Percentiles rank a stretch among this genome's conserved stretches.
These are phyloP conservation scores for Globisporangium recalcitrans DNA, from an alignment of 352 stramenopile genomes.

Conservation along the genomic window DNA sequence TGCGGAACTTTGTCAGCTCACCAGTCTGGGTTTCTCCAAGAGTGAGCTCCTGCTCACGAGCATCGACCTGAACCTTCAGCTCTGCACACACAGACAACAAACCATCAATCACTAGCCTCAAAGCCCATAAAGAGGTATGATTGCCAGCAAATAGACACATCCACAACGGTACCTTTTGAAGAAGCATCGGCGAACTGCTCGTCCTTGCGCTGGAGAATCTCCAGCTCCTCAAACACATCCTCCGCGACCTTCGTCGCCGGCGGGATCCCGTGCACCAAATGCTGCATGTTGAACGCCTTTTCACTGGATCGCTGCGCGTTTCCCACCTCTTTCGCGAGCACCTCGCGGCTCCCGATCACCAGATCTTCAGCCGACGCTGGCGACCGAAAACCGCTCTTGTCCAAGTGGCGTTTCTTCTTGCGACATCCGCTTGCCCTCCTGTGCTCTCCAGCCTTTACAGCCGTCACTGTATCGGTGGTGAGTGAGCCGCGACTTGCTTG, in stretches of 20 bases:
- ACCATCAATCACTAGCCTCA: background rate
- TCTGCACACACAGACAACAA: background rate
- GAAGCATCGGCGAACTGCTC: constrained; percentile 10
- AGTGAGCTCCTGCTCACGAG: background rate
- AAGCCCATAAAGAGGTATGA: too few relatives aligned
- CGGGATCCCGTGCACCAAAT: constrained; percentile 41
- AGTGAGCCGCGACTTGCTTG: too few relatives aligned
- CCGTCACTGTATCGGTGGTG: background rate
- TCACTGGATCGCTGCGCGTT: constrained; percentile 19
- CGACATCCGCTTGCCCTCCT: background rate
- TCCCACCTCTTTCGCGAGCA: constrained; percentile 28
- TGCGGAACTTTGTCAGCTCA: constrained; percentile 23
- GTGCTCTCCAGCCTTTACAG: background rate
- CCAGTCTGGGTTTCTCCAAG: background rate
- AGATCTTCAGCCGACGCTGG: background rate
- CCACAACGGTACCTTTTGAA: background rate
- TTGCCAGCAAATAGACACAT: background rate
- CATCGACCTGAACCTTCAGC: background rate
- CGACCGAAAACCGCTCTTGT: background rate
- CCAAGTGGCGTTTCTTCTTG: background rate
- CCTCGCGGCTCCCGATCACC: background rate
- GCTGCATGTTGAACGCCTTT: constrained; percentile 52
- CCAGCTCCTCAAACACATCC: constrained; percentile 28
- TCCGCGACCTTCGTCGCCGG: constrained; percentile 30
- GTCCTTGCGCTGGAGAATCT: constrained; percentile 12